phyloP scores from a whole-genome alignment of 306 rosid genomes.

The Prinsepia uniflora region DNA sequence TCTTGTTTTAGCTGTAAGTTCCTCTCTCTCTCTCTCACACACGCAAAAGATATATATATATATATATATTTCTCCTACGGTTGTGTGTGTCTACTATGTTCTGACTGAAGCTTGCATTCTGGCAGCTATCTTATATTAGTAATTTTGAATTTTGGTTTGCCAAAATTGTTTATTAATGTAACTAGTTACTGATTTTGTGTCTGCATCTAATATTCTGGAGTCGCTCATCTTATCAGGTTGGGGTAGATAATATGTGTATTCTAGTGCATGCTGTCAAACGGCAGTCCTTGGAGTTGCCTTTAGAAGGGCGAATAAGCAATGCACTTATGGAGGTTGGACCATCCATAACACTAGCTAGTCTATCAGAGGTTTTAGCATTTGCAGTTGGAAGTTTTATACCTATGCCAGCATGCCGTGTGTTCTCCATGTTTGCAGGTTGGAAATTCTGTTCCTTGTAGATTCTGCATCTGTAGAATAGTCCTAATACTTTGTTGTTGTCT shows the following conservation, averaged over 20 bases:
- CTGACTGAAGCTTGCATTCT: not conserved
- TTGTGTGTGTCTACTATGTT: not conserved
- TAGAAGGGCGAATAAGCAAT: slow-evolving; percentile 88
- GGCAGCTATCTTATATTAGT: not conserved
- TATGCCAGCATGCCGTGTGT: slow-evolving; percentile 98
- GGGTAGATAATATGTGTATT: slow-evolving; percentile 99
- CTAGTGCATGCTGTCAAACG: slow-evolving; percentile 93
- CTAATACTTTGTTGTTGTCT: slow-evolving; percentile 18
- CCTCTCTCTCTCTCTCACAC: not conserved
- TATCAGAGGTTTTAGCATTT: slow-evolving; percentile 95
- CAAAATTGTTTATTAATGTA: not conserved
- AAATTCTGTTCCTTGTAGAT: slow-evolving; percentile 4
- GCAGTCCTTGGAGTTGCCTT: slow-evolving; percentile 75
- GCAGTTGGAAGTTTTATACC: slow-evolving; percentile 98
- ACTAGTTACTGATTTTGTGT: not conserved
- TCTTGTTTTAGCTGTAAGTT: slow-evolving; percentile 97
- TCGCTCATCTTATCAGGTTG: slow-evolving; percentile 53
- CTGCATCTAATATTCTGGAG: not conserved
- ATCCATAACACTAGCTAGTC: slow-evolving; percentile 92
- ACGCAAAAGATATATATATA: not conserved
- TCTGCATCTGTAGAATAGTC: slow-evolving; percentile 19
- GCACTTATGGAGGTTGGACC: slow-evolving; percentile 99
- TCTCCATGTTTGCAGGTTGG: slow-evolving; percentile 99
- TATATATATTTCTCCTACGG: not conserved
- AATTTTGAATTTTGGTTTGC: not conserved